A percentile compares a stretch with the other conserved stretches of the same genome.
These are phyloP conservation scores for Mucor piriformis DNA, from an alignment of 371 early-diverging fungal species.

Conservation along the genomic window DNA sequence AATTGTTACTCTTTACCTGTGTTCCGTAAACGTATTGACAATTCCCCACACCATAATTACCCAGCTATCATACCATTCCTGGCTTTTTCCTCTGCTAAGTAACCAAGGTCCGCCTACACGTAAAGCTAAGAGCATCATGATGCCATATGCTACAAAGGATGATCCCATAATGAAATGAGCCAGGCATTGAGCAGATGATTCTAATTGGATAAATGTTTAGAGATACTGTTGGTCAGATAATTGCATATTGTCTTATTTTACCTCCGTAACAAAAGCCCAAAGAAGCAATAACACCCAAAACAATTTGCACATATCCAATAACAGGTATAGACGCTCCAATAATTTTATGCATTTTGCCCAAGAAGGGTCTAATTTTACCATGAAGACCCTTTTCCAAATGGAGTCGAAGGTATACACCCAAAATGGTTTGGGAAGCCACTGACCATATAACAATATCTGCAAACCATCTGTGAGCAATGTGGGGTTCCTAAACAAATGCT, in stretches of 20 bases:
- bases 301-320: constrained; percentile 64
- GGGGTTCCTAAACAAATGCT: constrained; percentile 42
- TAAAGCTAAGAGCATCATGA: constrained; percentile 55
- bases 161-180: constrained; percentile 78
- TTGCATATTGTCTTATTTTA: constrained; percentile 4
- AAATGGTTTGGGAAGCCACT: constrained; percentile 47
- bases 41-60: constrained; percentile 70
- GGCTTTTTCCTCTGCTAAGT: constrained; percentile 58
- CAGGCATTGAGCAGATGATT: constrained; percentile 63
- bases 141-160: constrained; percentile 70
- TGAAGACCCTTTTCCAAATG: constrained; percentile 61
- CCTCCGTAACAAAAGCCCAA: constrained; percentile 67
- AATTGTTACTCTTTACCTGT: constrained; percentile 49
- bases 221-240: no score
- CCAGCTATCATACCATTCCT: constrained; percentile 73
- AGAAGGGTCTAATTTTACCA: constrained; percentile 52
- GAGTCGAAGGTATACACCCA: constrained; percentile 62
- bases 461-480: constrained; percentile 69
- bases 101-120: constrained; percentile 67
- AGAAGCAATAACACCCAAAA: constrained; percentile 68
- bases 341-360: constrained; percentile 55
- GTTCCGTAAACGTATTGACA: constrained; percentile 73
- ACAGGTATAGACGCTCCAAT: constrained; percentile 56
- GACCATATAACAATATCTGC: constrained; percentile 61
- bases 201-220: constrained; percentile 18